Evolutionary conservation across 2,329 filamentous ascomycete genomes (phyloP), one percentile per base, ranked within the genome.

Genomic region (Amylocarpus encephaloides): DNA sequence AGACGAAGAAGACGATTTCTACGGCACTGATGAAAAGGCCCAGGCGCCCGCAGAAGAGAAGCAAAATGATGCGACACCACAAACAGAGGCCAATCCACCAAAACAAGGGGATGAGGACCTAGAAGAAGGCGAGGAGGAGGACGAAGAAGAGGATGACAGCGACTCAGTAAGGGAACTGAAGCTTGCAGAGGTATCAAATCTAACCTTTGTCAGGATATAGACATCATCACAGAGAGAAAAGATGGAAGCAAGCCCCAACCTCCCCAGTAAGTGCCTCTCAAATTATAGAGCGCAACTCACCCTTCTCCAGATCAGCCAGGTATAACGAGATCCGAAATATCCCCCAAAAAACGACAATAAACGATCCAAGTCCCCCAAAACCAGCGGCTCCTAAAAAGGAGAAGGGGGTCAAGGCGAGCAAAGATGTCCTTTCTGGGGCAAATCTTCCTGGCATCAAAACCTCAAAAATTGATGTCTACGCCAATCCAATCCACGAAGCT

Each of bases 401-500:
- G 56, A 75, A 78, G 6, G 68, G 70, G 5, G 16, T 15, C n/a
- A 67, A 65, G 34, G 62, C 66, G 13, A 59, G 70, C 4, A 68
- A 68, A 51, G 61, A 61, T 11, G 50, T 62, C 5, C 6, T 15
- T 5, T 66, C 68, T 29, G 80, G 71, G 68, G 77, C 71, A 68
- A 70, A 77, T 56, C 63, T 73, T 54, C 71, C 83, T 59, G 73
- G 93, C 67, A 72, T 89, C 68, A 72, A 85, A 36, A 91, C 85
- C 51, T 95, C 90, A 11, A 91, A 82, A 43, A 79, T 97, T 55
- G 88, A 97, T 64, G 79, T 96, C 48, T 82, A 94, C 67, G 85
- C 78, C 3, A 87, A 90, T 56, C 92, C 93, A 0, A 72, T 86
- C 2, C 91, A 94, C 67, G 82, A 86, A 15, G 74, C 78, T 2